Conservation (phyloP, 306 rosid species). For the Cyamopsis tetragonoloba region DNA sequence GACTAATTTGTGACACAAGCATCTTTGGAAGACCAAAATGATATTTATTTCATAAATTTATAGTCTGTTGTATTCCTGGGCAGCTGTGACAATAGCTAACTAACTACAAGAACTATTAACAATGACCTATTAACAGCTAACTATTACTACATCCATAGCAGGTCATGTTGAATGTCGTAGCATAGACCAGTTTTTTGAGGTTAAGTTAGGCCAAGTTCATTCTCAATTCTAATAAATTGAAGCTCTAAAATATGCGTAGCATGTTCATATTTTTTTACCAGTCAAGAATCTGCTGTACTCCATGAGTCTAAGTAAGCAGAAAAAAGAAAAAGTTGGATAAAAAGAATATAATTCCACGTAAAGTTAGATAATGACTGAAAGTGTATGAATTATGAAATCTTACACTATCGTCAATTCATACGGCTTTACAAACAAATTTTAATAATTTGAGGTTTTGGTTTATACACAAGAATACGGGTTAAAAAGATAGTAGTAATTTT, state of each 20-base stretch:
- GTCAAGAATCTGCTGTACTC: not conserved
- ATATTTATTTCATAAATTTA: no score
- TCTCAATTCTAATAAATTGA: no score
- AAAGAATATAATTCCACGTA: not conserved
- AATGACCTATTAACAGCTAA: no score
- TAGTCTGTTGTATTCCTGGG: not conserved
- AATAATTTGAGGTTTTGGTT: constrained; percentile 1
- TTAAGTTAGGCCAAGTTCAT: no score
- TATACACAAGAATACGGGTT: constrained; percentile 4
- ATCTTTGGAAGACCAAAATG: no score
- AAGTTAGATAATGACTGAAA: not conserved
- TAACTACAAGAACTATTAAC: not conserved
- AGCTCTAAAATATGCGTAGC: no score
- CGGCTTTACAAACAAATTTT: not conserved
- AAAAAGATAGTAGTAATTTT: constrained; percentile 26
- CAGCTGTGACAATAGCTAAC: not conserved
- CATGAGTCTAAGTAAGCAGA: not conserved
- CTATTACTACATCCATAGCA: no score
- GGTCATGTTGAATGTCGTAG: no score
- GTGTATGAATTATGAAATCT: constrained; percentile 21
- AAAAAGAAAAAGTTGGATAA: not conserved
- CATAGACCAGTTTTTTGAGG: no score
- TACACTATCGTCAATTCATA: not conserved
- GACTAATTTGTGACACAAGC: no score
- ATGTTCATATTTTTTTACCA: not conserved